These are phyloP conservation scores for Saccharomyces hybrid DNA, from an alignment of 1,139 yeast genomes.

Conservation along the genomic window DNA sequence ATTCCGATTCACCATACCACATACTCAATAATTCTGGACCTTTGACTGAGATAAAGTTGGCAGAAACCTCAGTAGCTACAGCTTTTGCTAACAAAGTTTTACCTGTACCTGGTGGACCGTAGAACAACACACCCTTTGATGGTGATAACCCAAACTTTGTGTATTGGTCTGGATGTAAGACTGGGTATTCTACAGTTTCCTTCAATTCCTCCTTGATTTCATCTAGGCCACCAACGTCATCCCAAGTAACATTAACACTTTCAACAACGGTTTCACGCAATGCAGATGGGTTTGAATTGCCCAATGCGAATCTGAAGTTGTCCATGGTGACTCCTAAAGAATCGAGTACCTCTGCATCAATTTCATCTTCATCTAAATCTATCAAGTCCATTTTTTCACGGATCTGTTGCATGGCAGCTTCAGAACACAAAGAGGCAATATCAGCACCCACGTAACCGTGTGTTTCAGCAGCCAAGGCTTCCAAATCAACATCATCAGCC, in stretches of 20 bases:
- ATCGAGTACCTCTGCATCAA: constrained; percentile 94
- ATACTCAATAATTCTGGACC: constrained; percentile 96
- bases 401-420: constrained; percentile 97
- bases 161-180: constrained; percentile 95
- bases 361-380: constrained; percentile 91
- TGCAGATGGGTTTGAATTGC: constrained; percentile 98
- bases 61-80: constrained; percentile 95
- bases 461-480: constrained; percentile 81
- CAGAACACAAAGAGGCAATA: constrained; percentile 90
- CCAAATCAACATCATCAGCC: constrained; percentile 90
- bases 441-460: constrained; percentile 99
- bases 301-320: constrained; percentile 94
- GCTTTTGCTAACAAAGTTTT: constrained; percentile 95
- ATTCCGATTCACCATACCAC: constrained; percentile 99
- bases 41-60: constrained; percentile 91
- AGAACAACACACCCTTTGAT: constrained; percentile 94
- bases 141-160: constrained; percentile 97
- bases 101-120: constrained; percentile 99
- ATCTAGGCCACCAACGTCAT: constrained; percentile 79
- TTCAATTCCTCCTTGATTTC: constrained; percentile 91
- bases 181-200: constrained; percentile 98
- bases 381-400: constrained; percentile 99
- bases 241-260: constrained; percentile 95
- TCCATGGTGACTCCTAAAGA: constrained; percentile 98
- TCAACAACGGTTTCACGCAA: constrained; percentile 98